phyloP scores from a whole-genome alignment of 2,329 filamentous ascomycete species.

The Penicillium sp. region DNA sequence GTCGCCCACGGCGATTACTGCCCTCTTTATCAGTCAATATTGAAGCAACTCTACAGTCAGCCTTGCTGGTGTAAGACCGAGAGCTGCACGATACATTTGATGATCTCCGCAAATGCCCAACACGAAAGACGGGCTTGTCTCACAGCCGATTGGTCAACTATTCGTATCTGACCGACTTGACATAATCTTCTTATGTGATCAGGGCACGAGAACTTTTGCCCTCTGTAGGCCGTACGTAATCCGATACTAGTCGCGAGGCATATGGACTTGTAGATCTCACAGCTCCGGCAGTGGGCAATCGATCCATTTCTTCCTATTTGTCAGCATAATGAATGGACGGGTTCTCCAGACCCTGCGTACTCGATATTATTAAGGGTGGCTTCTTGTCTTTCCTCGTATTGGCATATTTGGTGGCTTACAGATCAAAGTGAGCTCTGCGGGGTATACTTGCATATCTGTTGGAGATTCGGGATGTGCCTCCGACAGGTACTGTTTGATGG shows the following conservation, averaged over 20 bases:
- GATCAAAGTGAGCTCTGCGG: slow-evolving; percentile 1
- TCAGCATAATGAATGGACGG: background rate
- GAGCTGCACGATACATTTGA: background rate
- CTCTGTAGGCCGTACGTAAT: background rate
- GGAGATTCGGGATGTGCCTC: slow-evolving; percentile 1
- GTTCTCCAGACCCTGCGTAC: background rate
- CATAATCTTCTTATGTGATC: background rate
- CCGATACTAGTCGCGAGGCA: background rate
- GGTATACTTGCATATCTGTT: background rate
- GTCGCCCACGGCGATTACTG: background rate
- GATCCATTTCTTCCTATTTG: slow-evolving; percentile 2
- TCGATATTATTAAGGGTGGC: background rate
- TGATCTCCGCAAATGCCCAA: background rate
- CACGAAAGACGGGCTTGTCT: background rate
- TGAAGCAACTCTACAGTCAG: background rate
- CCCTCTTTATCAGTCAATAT: background rate
- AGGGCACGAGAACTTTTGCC: background rate
- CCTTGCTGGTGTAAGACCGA: background rate
- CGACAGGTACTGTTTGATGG: background rate
- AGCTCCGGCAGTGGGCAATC: background rate
- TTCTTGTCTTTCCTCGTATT: slow-evolving; percentile 11
- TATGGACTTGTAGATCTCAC: background rate
- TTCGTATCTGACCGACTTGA: background rate
- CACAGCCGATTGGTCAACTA: slow-evolving; percentile 1
- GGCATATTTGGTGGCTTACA: slow-evolving; percentile 6